Evolutionary conservation across 2,329 filamentous ascomycete species (phyloP).

Genomic region (Talaromyces albobiverticillius): DNA sequence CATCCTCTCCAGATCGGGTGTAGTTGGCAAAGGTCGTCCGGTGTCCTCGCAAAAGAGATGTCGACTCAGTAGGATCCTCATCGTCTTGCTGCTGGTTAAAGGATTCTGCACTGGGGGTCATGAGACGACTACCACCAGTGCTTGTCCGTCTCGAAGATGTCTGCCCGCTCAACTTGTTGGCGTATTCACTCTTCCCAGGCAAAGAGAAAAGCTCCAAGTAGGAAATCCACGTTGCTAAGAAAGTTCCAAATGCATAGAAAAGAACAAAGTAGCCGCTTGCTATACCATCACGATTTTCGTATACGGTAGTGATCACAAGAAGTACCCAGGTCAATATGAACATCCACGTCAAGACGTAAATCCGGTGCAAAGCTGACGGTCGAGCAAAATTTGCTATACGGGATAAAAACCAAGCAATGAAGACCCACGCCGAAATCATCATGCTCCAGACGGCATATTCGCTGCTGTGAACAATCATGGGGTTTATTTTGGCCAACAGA

Average conservation of each 20-base stretch:
- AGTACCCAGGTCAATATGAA: slow-evolving; percentile 71
- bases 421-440: slow-evolving; percentile 77
- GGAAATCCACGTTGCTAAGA: slow-evolving; percentile 70
- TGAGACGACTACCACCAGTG: slow-evolving; percentile 40
- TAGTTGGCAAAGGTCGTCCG: slow-evolving; percentile 57
- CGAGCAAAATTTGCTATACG: slow-evolving; percentile 74
- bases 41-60: slow-evolving; percentile 53
- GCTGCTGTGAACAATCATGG: slow-evolving; percentile 86
- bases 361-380: slow-evolving; percentile 80
- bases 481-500: slow-evolving; percentile 78
- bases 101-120: slow-evolving; percentile 42
- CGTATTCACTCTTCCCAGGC: slow-evolving; percentile 68
- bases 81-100: slow-evolving; percentile 33
- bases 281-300: slow-evolving; percentile 70
- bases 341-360: slow-evolving; percentile 80
- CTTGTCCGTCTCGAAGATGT: slow-evolving; percentile 37
- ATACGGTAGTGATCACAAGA: slow-evolving; percentile 69
- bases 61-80: slow-evolving; percentile 51
- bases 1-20: slow-evolving; percentile 35
- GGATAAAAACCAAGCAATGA: slow-evolving; percentile 77
- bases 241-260: slow-evolving; percentile 73
- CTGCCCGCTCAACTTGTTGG: slow-evolving; percentile 49
- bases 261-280: slow-evolving; percentile 77
- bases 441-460: slow-evolving; percentile 85
- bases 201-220: slow-evolving; percentile 79